Percentiles rank a stretch among this genome's conserved stretches.
These are phyloP conservation scores for Zychaea mexicana DNA, from an alignment of 371 early-diverging fungal genomes.

Conservation along the genomic window DNA sequence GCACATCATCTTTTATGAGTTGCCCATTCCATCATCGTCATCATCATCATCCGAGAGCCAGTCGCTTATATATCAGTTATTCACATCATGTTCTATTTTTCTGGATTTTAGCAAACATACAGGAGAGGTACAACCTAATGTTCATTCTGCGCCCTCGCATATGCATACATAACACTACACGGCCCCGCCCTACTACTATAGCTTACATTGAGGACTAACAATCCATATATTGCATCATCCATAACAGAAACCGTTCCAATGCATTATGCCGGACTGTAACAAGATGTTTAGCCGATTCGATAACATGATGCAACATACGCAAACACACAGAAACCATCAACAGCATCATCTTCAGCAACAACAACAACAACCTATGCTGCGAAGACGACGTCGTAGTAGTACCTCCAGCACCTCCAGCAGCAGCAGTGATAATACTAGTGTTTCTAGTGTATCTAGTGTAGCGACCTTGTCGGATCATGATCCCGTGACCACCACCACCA, in stretches of 20 bases:
- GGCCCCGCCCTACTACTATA: not conserved
- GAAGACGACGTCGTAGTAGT: conserved; percentile 13
- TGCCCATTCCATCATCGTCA: too few species aligned
- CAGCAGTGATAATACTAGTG: not conserved
- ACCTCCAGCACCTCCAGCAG: not conserved
- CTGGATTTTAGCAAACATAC: conserved; percentile 53
- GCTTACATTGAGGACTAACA: too few species aligned
- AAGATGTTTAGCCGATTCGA: conserved; percentile 62
- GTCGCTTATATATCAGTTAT: too few species aligned
- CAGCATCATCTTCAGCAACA: not conserved
- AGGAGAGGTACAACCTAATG: conserved; percentile 41
- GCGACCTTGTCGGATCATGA: not conserved
- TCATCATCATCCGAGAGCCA: too few species aligned
- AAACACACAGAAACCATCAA: conserved; percentile 45
- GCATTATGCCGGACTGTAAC: conserved; percentile 53
- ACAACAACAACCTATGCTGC: conserved; percentile 1
- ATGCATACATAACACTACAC: not conserved
- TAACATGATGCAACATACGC: conserved; percentile 70
- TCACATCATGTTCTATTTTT: conserved; percentile 3
- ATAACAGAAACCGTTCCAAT: conserved; percentile 56
- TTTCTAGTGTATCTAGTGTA: too few species aligned
- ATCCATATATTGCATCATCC: not conserved
- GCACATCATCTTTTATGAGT: not conserved
- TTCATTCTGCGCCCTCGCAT: not conserved
- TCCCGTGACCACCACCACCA: not conserved